Percentiles rank a stretch among this genome's conserved stretches.
phyloP scores from a whole-genome alignment of 768 basidiomycete species.

The Neoboletus magnificus region DNA sequence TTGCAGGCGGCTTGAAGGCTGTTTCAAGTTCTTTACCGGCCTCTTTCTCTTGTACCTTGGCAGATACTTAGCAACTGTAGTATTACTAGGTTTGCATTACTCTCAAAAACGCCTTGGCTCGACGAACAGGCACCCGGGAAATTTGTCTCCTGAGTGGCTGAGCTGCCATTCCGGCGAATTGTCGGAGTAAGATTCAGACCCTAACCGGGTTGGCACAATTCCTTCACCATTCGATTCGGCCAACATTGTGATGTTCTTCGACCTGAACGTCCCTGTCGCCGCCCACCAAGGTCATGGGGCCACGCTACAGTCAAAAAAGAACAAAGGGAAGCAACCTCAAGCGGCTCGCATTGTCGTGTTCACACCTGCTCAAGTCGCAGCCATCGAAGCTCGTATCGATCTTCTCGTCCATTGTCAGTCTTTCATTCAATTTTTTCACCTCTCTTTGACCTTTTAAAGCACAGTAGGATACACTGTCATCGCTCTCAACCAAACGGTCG shows the following conservation, averaged over 20 bases:
- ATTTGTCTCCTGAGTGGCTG: background rate
- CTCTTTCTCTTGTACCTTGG: background rate
- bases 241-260: conserved; percentile 51
- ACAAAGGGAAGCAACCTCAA: conserved; percentile 36
- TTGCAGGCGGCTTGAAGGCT: conserved; percentile 26
- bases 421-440: background rate
- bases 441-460: conserved; percentile 6
- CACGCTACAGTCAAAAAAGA: conserved; percentile 23
- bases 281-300: conserved; percentile 17
- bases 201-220: background rate
- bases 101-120: background rate
- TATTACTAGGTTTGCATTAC: background rate
- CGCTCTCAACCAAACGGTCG: conserved; percentile 70
- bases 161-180: background rate
- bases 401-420: conserved; percentile 69
- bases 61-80: background rate
- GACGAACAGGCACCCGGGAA: too few species aligned
- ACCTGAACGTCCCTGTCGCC: conserved; percentile 59
- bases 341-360: conserved; percentile 35
- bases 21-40: background rate
- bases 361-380: conserved; percentile 52
- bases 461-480: conserved; percentile 86
- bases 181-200: background rate
- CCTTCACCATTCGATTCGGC: background rate
- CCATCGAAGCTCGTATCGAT: conserved; percentile 63